Evolutionary conservation across 1,284 basidiomycete genomes (phyloP), one percentile per base, ranked within the genome.

Genomic region (Melampsora medusae): DNA sequence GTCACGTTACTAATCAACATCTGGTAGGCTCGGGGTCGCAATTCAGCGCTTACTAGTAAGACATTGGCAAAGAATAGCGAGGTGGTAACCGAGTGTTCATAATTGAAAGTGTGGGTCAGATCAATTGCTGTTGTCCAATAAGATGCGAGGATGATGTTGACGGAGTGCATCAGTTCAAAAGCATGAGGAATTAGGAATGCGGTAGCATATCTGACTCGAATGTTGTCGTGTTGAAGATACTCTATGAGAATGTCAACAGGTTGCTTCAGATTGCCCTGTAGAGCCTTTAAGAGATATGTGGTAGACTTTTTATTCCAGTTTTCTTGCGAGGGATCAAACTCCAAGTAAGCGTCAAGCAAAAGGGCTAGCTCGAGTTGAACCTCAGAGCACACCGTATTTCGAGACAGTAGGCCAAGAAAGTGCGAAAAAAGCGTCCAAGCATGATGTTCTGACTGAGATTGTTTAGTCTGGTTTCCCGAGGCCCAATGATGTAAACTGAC

Each of bases 1-100:
- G 14, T 25, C 22, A 75, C 38, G 66, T 88, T 87, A 81, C 94
- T 92, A 76, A 97, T 85, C 49, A 98, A 82, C 82, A 95, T 90
- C 87, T 91, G 94, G 80, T 96, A 92, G 1, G 93, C 88, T 0
- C 89, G 90, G n/a, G 91, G 87, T n/a, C 95, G 88, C 14, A 91
- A 87, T 0, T 88, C 87, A 1, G 92, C 90, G 81, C 89, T 91
- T 22, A 89, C 87, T 42, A 97, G 87, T 85, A 95, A 90, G 78
- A 92, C 87, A 82, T 97, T 97, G 31, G 90, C 89, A 35, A 94
- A 85, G 78, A 88, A 89, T 17, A 97, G 83, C 25, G 92, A 86
- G 56, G 92, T 88, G 10, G 92, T 92, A 49, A 93, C 83, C 85
- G 93, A 91, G 50, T 85, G 84, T 81, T 97, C 93, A 79, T 87